A percentile compares a stretch with the other conserved stretches of the same genome.
Evolutionary conservation across 768 basidiomycete genomes (phyloP).

Genomic region (Tulasnella sp.): DNA sequence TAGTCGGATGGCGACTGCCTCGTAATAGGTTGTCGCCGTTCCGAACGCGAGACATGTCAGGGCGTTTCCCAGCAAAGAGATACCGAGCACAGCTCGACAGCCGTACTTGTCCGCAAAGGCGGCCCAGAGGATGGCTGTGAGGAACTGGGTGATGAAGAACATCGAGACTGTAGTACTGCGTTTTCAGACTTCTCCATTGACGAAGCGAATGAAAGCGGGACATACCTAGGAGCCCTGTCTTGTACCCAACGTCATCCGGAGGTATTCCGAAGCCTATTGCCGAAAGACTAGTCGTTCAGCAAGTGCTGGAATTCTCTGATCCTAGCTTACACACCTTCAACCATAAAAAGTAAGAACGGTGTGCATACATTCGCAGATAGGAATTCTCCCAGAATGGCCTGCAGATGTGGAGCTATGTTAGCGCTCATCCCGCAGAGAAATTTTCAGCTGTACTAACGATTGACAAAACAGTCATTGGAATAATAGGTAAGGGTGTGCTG

Average conservation of each 20-base stretch:
- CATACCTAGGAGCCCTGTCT: constrained; percentile 75
- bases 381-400: constrained; percentile 95
- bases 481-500: constrained; percentile 67
- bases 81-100: constrained; percentile 67
- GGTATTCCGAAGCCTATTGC: constrained; percentile 43
- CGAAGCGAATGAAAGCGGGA: constrained; percentile 17
- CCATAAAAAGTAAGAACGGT: constrained; percentile 92
- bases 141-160: constrained; percentile 92
- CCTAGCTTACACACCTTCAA: constrained; percentile 46
- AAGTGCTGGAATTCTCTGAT: background rate
- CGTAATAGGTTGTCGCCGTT: constrained; percentile 58
- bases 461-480: constrained; percentile 86
- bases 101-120: constrained; percentile 93
- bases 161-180: constrained; percentile 45
- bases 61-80: constrained; percentile 79
- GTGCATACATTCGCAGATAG: constrained; percentile 85
- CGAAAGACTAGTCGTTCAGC: background rate
- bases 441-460: constrained; percentile 46
- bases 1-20: constrained; percentile 75
- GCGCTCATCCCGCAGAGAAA: background rate
- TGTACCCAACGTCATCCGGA: constrained; percentile 76
- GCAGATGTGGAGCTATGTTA: background rate
- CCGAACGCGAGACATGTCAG: constrained; percentile 69
- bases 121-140: constrained; percentile 91
- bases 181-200: constrained; percentile 12